Evolutionary conservation across 352 stramenopile species (phyloP).

Genomic region (Globisporangium acanthophoron): DNA sequence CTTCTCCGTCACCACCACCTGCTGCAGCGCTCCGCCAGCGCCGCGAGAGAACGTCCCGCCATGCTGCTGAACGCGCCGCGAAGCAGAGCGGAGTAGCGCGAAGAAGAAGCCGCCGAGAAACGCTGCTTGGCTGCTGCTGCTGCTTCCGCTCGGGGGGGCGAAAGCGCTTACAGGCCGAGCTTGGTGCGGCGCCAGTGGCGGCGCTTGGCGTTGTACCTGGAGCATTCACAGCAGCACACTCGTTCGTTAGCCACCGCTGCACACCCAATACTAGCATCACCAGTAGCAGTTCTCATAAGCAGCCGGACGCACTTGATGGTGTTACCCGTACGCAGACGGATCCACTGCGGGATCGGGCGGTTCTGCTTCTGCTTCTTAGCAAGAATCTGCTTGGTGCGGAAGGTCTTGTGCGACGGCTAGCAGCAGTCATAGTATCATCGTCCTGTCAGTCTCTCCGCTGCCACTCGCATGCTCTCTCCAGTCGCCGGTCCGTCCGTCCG

Average conservation of each 20-base stretch:
- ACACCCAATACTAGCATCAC: neutral
- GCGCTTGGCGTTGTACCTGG: slow-evolving; percentile 99
- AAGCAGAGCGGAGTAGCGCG: neutral
- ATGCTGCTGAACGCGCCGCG: neutral
- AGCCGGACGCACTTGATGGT: slow-evolving; percentile 88
- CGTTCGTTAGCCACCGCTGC: neutral
- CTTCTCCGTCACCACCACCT: neutral
- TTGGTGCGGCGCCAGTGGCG: slow-evolving; percentile 99
- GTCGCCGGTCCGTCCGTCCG: neutral
- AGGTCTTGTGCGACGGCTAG: slow-evolving; percentile 99
- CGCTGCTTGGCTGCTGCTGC: slow-evolving; percentile 6
- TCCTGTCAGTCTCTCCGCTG: neutral
- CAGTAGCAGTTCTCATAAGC: neutral
- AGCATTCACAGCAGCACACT: neutral
- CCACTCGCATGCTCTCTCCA: neutral
- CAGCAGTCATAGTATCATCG: neutral
- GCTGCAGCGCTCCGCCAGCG: neutral
- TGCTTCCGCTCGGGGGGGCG: neutral
- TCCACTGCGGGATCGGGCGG: slow-evolving; percentile 99
- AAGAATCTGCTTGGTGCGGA: slow-evolving; percentile 99
- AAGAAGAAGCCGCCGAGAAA: neutral
- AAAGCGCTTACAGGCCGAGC: slow-evolving; percentile 96
- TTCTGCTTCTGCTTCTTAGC: slow-evolving; percentile 99
- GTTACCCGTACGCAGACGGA: slow-evolving; percentile 98
- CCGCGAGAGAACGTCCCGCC: neutral